Percentiles rank a stretch among this genome's conserved stretches.
Evolutionary conservation across 2,329 filamentous ascomycete species (phyloP).

Genomic region (Kalmusia sp.): DNA sequence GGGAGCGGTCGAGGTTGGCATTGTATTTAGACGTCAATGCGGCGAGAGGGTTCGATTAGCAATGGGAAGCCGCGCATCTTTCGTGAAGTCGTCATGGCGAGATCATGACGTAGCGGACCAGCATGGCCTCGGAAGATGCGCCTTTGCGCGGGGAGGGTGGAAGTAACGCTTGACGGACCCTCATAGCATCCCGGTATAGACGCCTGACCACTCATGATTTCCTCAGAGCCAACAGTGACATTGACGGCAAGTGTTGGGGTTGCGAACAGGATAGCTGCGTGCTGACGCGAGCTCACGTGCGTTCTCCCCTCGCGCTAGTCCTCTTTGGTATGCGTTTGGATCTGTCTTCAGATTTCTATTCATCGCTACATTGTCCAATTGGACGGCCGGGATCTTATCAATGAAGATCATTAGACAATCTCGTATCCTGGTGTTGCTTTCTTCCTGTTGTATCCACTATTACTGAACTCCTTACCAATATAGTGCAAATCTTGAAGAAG

Average conservation of each 20-base stretch:
- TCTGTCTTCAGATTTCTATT: too few relatives aligned
- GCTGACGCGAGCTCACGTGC: background rate
- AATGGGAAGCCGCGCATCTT: background rate
- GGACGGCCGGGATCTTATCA: too few relatives aligned
- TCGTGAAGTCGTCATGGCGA: background rate
- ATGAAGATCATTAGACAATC: too few relatives aligned
- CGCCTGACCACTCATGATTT: background rate
- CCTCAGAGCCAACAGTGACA: background rate
- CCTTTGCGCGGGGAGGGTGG: background rate
- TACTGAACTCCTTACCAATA: too few relatives aligned
- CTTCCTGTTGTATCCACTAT: too few relatives aligned
- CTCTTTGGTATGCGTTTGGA: too few relatives aligned
- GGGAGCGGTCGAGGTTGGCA: conserved; percentile 8
- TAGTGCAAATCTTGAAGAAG: too few relatives aligned
- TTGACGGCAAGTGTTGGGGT: too few relatives aligned
- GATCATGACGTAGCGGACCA: background rate
- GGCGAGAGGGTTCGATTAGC: background rate
- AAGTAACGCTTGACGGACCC: too few relatives aligned
- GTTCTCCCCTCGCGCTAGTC: too few relatives aligned
- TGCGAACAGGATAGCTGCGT: background rate
- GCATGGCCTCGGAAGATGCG: background rate
- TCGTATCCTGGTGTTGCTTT: too few relatives aligned
- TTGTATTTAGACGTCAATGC: background rate
- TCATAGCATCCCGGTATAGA: background rate
- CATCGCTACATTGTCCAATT: too few relatives aligned